A percentile compares a stretch with the other conserved stretches of the same genome.
Evolutionary conservation across 768 basidiomycete species (phyloP).

Genomic region (Kwoniella sp.): DNA sequence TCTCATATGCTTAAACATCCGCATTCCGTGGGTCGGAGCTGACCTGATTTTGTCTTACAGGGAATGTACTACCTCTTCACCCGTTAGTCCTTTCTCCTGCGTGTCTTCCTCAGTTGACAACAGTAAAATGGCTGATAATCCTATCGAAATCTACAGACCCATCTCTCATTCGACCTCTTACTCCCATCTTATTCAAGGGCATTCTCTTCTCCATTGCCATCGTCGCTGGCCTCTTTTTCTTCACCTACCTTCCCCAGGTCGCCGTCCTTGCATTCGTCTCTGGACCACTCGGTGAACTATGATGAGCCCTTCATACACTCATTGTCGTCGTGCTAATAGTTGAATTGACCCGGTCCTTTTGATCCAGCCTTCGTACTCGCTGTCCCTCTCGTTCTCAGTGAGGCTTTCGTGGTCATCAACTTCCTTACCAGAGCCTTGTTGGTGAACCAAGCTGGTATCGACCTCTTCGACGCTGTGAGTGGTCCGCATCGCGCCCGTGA

Average conservation of each 20-base stretch:
- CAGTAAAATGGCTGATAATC: neutral
- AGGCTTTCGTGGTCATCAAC: slow-evolving; percentile 59
- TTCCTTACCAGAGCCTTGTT: slow-evolving; percentile 61
- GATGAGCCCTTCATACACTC: neutral
- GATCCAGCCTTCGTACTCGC: slow-evolving; percentile 63
- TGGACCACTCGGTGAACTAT: slow-evolving; percentile 63
- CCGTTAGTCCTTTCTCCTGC: slow-evolving; percentile 31
- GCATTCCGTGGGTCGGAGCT: too few relatives aligned
- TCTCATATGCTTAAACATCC: neutral
- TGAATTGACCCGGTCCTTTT: neutral
- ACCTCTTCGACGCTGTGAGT: slow-evolving; percentile 62
- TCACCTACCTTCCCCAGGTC: slow-evolving; percentile 67
- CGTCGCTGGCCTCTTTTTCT: slow-evolving; percentile 58
- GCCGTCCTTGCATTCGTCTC: slow-evolving; percentile 67
- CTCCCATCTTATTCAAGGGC: slow-evolving; percentile 51
- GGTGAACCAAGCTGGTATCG: slow-evolving; percentile 59
- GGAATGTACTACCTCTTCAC: slow-evolving; percentile 50
- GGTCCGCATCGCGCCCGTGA: too few relatives aligned
- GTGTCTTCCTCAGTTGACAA: neutral
- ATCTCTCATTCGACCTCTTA: slow-evolving; percentile 36
- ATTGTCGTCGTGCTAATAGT: neutral
- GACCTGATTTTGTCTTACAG: slow-evolving; percentile 16
- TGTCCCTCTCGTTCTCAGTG: slow-evolving; percentile 60
- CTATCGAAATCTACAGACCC: slow-evolving; percentile 31
- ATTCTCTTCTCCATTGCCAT: slow-evolving; percentile 45